These are phyloP conservation scores for Escovopsis weberi DNA, from an alignment of 2,329 filamentous ascomycete species.

Conservation along the genomic window DNA sequence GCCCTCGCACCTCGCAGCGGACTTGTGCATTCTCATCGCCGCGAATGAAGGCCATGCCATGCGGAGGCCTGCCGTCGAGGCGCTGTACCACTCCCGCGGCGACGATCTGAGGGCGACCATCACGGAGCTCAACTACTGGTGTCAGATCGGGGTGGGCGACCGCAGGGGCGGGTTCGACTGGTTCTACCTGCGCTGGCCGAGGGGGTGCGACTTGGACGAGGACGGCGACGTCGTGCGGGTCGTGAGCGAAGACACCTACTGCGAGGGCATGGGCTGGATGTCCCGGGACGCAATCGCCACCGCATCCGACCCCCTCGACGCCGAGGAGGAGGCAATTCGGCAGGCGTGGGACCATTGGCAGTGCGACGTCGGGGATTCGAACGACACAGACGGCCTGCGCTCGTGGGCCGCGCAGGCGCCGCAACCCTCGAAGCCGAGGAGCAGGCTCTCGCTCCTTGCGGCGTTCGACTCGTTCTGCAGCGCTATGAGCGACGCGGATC, in stretches of 20 bases:
- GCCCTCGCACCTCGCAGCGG: slow-evolving; percentile 52
- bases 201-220: slow-evolving; percentile 52
- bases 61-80: slow-evolving; percentile 46
- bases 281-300: slow-evolving; percentile 41
- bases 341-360: slow-evolving; percentile 56
- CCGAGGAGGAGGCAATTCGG: slow-evolving; percentile 47
- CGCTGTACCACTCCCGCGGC: slow-evolving; percentile 54
- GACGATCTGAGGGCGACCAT: slow-evolving; percentile 69
- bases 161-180: slow-evolving; percentile 78
- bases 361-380: slow-evolving; percentile 44
- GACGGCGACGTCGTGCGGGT: slow-evolving; percentile 58
- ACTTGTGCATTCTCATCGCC: slow-evolving; percentile 69
- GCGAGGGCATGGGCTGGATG: slow-evolving; percentile 62
- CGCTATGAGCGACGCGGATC: slow-evolving; percentile 50
- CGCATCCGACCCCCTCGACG: slow-evolving; percentile 21
- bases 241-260: slow-evolving; percentile 68
- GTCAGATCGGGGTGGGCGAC: slow-evolving; percentile 87
- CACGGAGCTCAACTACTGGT: slow-evolving; percentile 86
- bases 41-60: slow-evolving; percentile 82
- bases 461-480: slow-evolving; percentile 41
- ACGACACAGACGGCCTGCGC: slow-evolving; percentile 24
- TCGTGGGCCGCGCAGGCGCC: slow-evolving; percentile 19
- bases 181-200: slow-evolving; percentile 69
- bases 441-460: slow-evolving; percentile 20
- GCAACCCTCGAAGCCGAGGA: background rate